Evolutionary conservation across 306 rosid species (phyloP), one percentile per base, ranked within the genome.

Genomic region (Cucurbita argyrosperma): DNA sequence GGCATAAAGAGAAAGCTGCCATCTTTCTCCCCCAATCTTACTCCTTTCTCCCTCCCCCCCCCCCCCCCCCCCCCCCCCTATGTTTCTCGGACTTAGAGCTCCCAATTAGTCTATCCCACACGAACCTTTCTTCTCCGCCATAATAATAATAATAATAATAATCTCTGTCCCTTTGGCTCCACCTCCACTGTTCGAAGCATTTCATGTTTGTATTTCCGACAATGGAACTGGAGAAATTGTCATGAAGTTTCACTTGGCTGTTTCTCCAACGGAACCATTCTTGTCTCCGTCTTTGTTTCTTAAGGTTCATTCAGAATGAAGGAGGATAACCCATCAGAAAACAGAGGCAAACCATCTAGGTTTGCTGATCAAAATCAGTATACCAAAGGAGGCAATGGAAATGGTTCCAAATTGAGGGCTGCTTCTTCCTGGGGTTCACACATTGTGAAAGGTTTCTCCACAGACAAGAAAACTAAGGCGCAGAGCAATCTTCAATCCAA

Each of bases 391-490:
- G 84, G 63, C 78, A 80, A 56, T 78, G 78, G 81, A 46, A 83
- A 84, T 73, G 76, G 80, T 40, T 84, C 90, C 7, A 94, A 80
- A 30, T 68, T 90, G 11, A 87, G 88, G 86, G 81, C 90, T 50
- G 86, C 85, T 50, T 88, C 94, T 69, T 84, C 94, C 2, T 94
- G 99, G 99, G 97, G 99, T 64, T 90, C 97, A 5, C 88, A 94
- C 65, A 89, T 94, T 74, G 99, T 90, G 7, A 94, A 91, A 82
- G 96, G 96, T 15, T 87, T 94, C 70, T 77, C 95, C 7, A 85
- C 85, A 5, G 99, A 94, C 53, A 94, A 88, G 85, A 88, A 85
- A 80, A n/a, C 84, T 60, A 89, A 85, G 54, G 63, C 57, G 4
- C 95, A 79, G 46, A 52, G 49, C 47, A 68, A 80, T 4, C 42